Percentiles rank a stretch among this genome's conserved stretches.
Conservation (phyloP, 352 stramenopile genomes). For the Halophytophthora polymorphica region DNA sequence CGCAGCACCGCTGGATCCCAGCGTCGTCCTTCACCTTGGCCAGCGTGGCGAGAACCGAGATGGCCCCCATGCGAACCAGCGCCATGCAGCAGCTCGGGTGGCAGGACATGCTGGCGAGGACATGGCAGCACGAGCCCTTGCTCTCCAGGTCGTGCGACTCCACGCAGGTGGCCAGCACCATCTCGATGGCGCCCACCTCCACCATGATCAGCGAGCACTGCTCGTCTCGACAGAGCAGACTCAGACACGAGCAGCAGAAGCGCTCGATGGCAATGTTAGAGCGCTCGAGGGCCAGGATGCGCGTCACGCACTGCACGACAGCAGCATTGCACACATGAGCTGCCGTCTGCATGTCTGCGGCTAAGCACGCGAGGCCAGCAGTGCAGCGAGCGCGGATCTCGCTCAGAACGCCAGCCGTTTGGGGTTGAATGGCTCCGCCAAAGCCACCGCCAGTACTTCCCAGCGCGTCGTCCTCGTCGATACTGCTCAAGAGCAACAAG, state of each 20-base stretch:
- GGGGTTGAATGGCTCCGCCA: not conserved
- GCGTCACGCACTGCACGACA: constrained; percentile 57
- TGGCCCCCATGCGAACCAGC: constrained; percentile 45
- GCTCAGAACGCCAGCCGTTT: constrained; percentile 16
- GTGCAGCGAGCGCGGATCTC: constrained; percentile 64
- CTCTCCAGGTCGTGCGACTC: constrained; percentile 61
- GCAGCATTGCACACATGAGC: constrained; percentile 37
- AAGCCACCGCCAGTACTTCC: not conserved
- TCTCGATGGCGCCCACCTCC: constrained; percentile 44
- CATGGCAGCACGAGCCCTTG: constrained; percentile 71
- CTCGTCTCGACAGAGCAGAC: constrained; percentile 68
- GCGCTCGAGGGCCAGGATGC: constrained; percentile 47
- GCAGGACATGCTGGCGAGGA: constrained; percentile 71
- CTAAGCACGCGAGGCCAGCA: constrained; percentile 59
- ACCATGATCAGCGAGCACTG: constrained; percentile 53
- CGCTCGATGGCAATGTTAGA: constrained; percentile 59
- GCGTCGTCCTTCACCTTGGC: constrained; percentile 47
- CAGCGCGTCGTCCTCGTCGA: constrained; percentile 4
- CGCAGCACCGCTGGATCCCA: constrained; percentile 60
- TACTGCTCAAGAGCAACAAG: constrained; percentile 48
- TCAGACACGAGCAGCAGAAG: constrained; percentile 70
- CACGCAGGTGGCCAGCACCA: constrained; percentile 55
- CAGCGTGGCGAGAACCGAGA: constrained; percentile 57
- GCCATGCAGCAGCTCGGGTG: constrained; percentile 57
- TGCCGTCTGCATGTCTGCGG: constrained; percentile 36